Evolutionary conservation across 169 alveolate species (phyloP).

Genomic region (Plasmodium berghei): DNA sequence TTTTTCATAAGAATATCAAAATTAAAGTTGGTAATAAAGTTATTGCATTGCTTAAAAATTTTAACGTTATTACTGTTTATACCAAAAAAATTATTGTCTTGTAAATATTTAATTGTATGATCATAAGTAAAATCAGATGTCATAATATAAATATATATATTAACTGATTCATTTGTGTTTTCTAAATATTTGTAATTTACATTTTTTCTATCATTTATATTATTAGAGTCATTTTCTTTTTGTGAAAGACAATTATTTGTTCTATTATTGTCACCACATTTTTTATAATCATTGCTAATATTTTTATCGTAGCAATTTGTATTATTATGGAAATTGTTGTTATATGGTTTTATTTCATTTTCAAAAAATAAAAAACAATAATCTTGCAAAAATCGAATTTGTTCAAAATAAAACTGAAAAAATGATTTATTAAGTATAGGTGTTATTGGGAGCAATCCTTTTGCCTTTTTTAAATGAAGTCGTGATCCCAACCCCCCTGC

Average conservation of each 20-base stretch:
- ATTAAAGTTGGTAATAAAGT: conserved; percentile 37
- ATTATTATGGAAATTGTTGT: background rate
- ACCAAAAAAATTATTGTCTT: conserved; percentile 74
- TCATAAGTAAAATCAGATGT: conserved; percentile 81
- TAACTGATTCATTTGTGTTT: background rate
- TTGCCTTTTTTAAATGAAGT: conserved; percentile 73
- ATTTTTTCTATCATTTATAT: background rate
- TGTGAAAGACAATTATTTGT: background rate
- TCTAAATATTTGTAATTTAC: background rate
- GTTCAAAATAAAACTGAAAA: conserved; percentile 81
- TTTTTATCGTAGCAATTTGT: background rate
- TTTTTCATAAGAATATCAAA: conserved; percentile 32
- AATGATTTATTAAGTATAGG: conserved; percentile 79
- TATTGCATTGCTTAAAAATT: conserved; percentile 78
- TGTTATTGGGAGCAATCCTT: conserved; percentile 80
- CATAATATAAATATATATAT: conserved; percentile 78
- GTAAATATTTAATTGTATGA: conserved; percentile 71
- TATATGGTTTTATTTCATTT: background rate
- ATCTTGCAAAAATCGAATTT: conserved; percentile 59
- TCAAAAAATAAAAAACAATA: conserved; percentile 20
- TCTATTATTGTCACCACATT: background rate
- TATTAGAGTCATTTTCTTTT: background rate
- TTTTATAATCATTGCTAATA: too few relatives aligned
- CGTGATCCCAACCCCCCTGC: conserved; percentile 86
- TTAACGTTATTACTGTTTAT: conserved; percentile 74